Evolutionary conservation across 2,329 filamentous ascomycete species (phyloP), one percentile per base, ranked within the genome.

Genomic region (Beauveria caledonica): DNA sequence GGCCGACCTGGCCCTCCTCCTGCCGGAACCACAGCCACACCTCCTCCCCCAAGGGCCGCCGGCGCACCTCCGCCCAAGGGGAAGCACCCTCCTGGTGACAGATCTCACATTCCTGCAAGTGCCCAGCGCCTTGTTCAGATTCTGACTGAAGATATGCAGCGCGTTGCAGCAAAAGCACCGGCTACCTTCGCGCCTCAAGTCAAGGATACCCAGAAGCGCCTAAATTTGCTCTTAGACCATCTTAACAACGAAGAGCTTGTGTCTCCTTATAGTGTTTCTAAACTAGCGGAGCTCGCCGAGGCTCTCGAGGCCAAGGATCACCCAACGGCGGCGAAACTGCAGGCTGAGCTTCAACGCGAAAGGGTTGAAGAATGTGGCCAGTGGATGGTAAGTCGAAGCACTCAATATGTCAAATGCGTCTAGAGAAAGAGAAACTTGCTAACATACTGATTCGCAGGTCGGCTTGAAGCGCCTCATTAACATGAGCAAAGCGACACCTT

Each of bases 201-300:
- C 21, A 89, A 91, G 68, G 94, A 97, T 71, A 94, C 92, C 2
- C 90, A 96, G 72, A 96, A 96, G 76, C 86, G 94, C 29, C 81
- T 99, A 62, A 90, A 89, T 68, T 86, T 97, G 54, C 79, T 99
- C n/a, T 97, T 97, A 72, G 93, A 99, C 70, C 92, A 97, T 73
- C 80, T 99, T 51, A 99, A 97, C 80, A 97, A 97, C 66, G 89
- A 92, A 69, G 92, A 97, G 69, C 79, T 97, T 45, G 80, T 97
- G 59, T 89, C 88, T 76, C 84, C 89, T 1, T 87, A 89, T 68
- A 97, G 89, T 0, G 83, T 92, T 54, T 79, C 84, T 63, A 80
- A 86, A 70, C 78, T 92, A 67, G 78, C 80, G 9, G 77, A 85
- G 67, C 76, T 92, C 33, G 82, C 89, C 9, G 76, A 83, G 63